These are phyloP conservation scores for Cutaneotrichosporon spelunceum DNA, from an alignment of 1,284 basidiomycete species.

Conservation along the genomic window DNA sequence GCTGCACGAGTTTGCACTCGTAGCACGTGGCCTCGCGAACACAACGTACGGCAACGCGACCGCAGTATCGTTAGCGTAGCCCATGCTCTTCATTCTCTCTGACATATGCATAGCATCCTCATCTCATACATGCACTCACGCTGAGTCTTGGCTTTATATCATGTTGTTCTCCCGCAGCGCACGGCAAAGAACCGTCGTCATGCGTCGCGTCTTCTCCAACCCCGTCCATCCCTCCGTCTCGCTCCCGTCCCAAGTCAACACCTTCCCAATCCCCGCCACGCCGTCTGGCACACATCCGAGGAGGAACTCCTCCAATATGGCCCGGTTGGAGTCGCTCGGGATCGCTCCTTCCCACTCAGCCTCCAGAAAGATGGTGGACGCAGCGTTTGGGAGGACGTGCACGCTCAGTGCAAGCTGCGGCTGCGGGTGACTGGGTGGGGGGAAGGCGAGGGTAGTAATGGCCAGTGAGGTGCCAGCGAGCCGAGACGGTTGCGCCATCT, in stretches of 20 bases:
- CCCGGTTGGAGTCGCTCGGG: not conserved
- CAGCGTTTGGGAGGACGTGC: constrained; percentile 34
- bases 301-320: constrained; percentile 33
- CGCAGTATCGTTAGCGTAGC: constrained; percentile 22
- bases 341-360: constrained; percentile 31
- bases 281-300: constrained; percentile 37
- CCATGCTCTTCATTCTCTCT: not conserved
- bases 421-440: constrained; percentile 25
- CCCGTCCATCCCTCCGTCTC: constrained; percentile 26
- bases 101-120: constrained; percentile 5
- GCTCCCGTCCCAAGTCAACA: constrained; percentile 20
- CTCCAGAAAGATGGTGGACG: constrained; percentile 41
- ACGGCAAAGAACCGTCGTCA: constrained; percentile 17
- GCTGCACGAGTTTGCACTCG: constrained; percentile 52
- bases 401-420: constrained; percentile 31
- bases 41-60: constrained; percentile 52
- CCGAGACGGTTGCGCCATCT: constrained; percentile 34
- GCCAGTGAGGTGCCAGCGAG: constrained; percentile 35
- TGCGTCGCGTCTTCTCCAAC: constrained; percentile 24
- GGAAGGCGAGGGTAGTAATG: constrained; percentile 36
- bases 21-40: constrained; percentile 49
- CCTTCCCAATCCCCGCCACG: constrained; percentile 25
- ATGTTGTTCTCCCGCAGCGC: constrained; percentile 21
- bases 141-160: constrained; percentile 9
- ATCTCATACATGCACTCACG: not conserved